Evolutionary conservation across 1,139 yeast genomes (phyloP).

Genomic region (Taiozyma sp.): DNA sequence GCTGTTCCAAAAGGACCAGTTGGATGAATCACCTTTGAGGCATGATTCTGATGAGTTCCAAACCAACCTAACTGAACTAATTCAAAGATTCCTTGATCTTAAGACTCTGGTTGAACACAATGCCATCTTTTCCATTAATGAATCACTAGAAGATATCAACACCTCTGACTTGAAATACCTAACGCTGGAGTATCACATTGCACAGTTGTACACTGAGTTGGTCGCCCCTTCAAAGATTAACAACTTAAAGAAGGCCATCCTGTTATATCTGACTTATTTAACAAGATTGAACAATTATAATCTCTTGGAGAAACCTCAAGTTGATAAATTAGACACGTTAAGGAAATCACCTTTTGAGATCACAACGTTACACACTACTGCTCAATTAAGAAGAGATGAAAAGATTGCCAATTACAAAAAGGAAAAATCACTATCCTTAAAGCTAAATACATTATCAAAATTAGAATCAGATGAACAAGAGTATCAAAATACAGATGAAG

Average conservation of each 20-base stretch:
- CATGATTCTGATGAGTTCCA: conserved; percentile 33
- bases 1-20: not conserved
- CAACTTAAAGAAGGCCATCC: conserved; percentile 39
- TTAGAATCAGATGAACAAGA: conserved; percentile 29
- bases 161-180: conserved; percentile 53
- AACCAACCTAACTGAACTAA: conserved; percentile 18
- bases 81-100: conserved; percentile 27
- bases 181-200: conserved; percentile 48
- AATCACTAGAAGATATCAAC: conserved; percentile 50
- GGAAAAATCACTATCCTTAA: conserved; percentile 49
- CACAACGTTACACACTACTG: conserved; percentile 34
- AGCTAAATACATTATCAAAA: conserved; percentile 36
- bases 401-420: conserved; percentile 67
- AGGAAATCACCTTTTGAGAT: conserved; percentile 33
- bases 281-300: conserved; percentile 37
- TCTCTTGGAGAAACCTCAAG: conserved; percentile 37
- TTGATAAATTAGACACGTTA: conserved; percentile 36
- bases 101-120: conserved; percentile 29
- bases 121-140: conserved; percentile 59
- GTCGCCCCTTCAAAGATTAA: conserved; percentile 29
- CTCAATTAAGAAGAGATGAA: conserved; percentile 57
- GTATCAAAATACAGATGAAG: conserved; percentile 51
- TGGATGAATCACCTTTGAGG: conserved; percentile 15
- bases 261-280: conserved; percentile 42
- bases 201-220: conserved; percentile 21